Base-by-base conservation (phyloP, 192 early-diverging fungal species). In the Pecoramyces ruminantium region DNA sequence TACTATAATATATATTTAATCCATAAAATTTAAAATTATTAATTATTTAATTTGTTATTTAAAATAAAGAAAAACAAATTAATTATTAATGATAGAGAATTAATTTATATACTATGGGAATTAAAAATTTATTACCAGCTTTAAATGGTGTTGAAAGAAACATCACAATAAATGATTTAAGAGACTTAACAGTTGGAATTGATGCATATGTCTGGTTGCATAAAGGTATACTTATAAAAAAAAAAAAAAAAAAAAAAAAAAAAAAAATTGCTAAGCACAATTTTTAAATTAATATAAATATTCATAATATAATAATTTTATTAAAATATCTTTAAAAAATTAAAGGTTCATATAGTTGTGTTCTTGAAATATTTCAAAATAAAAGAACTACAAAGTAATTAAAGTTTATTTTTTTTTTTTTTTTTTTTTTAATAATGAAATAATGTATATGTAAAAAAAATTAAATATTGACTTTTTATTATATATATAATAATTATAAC, bases 131-230 rank as follows among this genome's bases (percentile, higher is more conserved):
- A 12, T 81, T 99, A 30, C 96, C 95, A 4, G 84, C 93, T 11
- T 86, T 98, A 38, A 92, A 94, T 79, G 89, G 80, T 38, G 81
- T 38, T 21, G 90, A 94, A 80, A 84, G 86, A 30, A 84, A 83
- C 6, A 88, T 94, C 17, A 90, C 93, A 79, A 83, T 99, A 15
- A 83, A 85, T 28, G 90, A 96, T 78, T 92, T 93, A 81, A 86
- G 87, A 17, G 94, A 94, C 14, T 84, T 86, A 51, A 89, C 87
- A 18, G 86, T 99, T 0, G 98, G 92, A 2, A 90, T 99, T 15
- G 98, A 99, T 85, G 94, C 93, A 1, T 97, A 98, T 84, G 93
- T 95, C 6, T 99, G 98, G 98, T 92, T 99, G 17, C 79, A 38
- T 38, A 80, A 38, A 79, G 40, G 80, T 80, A 77, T 4, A 80